Conservation (phyloP, 2,329 filamentous ascomycete species). For the Bimuria novae-zelandiae region DNA sequence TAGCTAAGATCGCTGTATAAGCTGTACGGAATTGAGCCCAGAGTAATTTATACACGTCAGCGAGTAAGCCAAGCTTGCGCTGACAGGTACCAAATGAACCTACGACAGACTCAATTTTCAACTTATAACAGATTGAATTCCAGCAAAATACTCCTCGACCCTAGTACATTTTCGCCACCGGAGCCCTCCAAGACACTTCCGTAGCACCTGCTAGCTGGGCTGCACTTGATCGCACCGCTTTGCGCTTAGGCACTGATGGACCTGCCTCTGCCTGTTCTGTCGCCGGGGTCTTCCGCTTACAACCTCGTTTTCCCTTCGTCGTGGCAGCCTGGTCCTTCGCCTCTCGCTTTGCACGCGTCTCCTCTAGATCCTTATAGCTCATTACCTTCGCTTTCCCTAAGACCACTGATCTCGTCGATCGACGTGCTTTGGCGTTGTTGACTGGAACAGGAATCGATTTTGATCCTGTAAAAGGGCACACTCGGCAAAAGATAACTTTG, state of each 20-base stretch:
- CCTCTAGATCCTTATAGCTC: conserved; percentile 27
- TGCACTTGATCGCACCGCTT: background rate
- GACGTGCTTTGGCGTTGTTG: conserved; percentile 28
- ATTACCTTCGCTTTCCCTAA: conserved; percentile 29
- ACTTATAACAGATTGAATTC: no score
- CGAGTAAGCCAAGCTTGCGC: no score
- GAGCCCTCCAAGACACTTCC: no score
- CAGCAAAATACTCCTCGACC: no score
- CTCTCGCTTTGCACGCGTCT: conserved; percentile 19
- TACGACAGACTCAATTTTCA: no score
- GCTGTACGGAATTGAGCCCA: no score
- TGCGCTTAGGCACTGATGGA: background rate
- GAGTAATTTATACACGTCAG: no score
- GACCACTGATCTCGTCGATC: conserved; percentile 25
- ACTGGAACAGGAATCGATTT: conserved; percentile 22
- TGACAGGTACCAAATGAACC: no score
- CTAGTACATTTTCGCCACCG: no score
- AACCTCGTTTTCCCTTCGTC: background rate
- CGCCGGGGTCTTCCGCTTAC: background rate
- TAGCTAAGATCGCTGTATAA: no score
- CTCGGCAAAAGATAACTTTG: conserved; percentile 23
- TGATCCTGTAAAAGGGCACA: conserved; percentile 25
- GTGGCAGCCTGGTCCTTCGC: conserved; percentile 1
- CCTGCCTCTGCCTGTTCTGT: background rate
- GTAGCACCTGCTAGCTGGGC: no score